Percentiles rank a stretch among this genome's conserved stretches.
Evolutionary conservation across 169 alveolate genomes (phyloP).

Genomic region (Plasmodium gonderi): DNA sequence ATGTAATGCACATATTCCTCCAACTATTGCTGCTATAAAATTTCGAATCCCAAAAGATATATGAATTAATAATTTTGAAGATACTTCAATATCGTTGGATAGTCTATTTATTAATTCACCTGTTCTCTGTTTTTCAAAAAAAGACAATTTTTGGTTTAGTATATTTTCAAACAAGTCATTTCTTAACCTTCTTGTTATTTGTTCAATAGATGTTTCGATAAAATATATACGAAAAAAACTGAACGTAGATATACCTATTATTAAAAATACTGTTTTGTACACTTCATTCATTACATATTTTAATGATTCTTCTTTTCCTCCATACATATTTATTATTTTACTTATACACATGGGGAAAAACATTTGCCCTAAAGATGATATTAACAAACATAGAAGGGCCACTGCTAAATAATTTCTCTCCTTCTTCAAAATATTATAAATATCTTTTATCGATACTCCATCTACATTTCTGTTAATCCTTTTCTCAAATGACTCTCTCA

Average conservation of each 20-base stretch:
- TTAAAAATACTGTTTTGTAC: slow-evolving; percentile 40
- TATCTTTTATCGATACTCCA: slow-evolving; percentile 42
- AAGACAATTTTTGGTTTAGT: slow-evolving; percentile 70
- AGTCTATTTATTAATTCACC: slow-evolving; percentile 76
- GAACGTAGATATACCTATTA: slow-evolving; percentile 55
- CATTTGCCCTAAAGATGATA: slow-evolving; percentile 66
- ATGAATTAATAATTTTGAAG: slow-evolving; percentile 74
- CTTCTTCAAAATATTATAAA: slow-evolving; percentile 48
- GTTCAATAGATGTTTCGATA: slow-evolving; percentile 64
- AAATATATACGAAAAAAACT: slow-evolving; percentile 59
- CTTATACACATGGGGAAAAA: slow-evolving; percentile 71
- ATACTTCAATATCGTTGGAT: slow-evolving; percentile 73
- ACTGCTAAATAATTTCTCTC: slow-evolving; percentile 52
- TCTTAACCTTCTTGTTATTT: slow-evolving; percentile 78
- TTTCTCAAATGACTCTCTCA: slow-evolving; percentile 15
- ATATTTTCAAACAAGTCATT: slow-evolving; percentile 72
- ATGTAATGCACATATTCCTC: slow-evolving; percentile 64
- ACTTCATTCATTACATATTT: slow-evolving; percentile 53
- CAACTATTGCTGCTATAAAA: slow-evolving; percentile 53
- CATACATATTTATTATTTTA: slow-evolving; percentile 61
- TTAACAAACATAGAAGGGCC: slow-evolving; percentile 18
- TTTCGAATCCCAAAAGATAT: slow-evolving; percentile 60
- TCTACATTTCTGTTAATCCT: neutral
- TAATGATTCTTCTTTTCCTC: slow-evolving; percentile 65
- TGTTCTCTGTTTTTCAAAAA: slow-evolving; percentile 76